Conservation (phyloP, 768 basidiomycete genomes). For the Mycena filopes region DNA sequence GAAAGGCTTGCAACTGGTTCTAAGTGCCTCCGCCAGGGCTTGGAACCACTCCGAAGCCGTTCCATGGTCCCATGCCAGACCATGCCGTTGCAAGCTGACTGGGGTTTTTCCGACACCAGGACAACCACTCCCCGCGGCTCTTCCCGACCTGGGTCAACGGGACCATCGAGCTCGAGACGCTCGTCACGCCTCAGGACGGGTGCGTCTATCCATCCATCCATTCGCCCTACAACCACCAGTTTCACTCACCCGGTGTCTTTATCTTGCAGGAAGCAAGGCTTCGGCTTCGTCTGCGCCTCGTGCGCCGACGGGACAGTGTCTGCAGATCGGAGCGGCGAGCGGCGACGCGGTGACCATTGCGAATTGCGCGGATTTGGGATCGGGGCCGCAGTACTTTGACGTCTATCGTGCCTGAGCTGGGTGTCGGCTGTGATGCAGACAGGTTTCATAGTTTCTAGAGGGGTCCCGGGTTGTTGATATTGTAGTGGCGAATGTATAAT, state of each 20-base stretch:
- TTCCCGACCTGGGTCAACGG: constrained; percentile 15
- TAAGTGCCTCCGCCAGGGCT: no score
- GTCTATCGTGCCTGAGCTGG: constrained; percentile 10
- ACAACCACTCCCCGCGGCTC: constrained; percentile 5
- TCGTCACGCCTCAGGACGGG: constrained; percentile 26
- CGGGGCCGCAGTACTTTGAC: constrained; percentile 22
- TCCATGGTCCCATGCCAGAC: no score
- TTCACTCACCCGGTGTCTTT: no score
- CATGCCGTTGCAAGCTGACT: no score
- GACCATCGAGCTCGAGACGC: constrained; percentile 16
- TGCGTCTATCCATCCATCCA: constrained; percentile 8
- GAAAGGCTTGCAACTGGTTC: no score
- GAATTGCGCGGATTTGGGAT: constrained; percentile 15
- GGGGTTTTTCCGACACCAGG: no score
- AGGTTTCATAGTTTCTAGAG: no score
- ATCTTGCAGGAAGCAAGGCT: constrained; percentile 17
- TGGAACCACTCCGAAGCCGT: no score
- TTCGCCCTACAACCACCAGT: no score
- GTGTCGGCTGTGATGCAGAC: no score
- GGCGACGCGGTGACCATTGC: constrained; percentile 14
- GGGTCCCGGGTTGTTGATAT: no score
- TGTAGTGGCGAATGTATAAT: no score
- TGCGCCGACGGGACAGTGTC: constrained; percentile 26
- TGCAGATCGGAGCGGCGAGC: constrained; percentile 19
- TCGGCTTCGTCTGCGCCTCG: constrained; percentile 25